A percentile compares a stretch with the other conserved stretches of the same genome.
These are phyloP conservation scores for Aspergillus viridinutans DNA, from an alignment of 2,329 filamentous ascomycete genomes.

Conservation along the genomic window DNA sequence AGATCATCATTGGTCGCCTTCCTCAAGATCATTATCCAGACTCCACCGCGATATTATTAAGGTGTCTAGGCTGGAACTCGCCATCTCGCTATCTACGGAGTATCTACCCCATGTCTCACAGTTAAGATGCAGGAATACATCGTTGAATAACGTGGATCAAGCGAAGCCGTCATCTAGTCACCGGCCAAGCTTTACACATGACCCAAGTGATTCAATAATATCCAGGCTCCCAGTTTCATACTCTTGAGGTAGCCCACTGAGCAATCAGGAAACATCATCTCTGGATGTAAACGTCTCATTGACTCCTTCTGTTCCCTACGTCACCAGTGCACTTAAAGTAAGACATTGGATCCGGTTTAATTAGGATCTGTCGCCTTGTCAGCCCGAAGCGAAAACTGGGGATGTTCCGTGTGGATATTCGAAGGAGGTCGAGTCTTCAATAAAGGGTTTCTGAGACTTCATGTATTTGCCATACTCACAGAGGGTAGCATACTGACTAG, in stretches of 20 bases:
- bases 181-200: neutral
- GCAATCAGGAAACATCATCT: neutral
- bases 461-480: too few species aligned
- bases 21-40: neutral
- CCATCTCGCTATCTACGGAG: neutral
- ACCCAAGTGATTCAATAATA: neutral
- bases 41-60: too few species aligned
- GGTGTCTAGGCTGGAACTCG: too few species aligned
- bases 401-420: neutral
- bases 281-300: neutral
- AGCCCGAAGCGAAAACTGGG: neutral
- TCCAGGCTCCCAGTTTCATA: neutral
- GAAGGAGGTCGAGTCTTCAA: neutral
- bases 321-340: neutral
- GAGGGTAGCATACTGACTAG: too few species aligned
- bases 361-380: neutral
- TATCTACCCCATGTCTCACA: neutral
- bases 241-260: neutral
- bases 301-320: neutral
- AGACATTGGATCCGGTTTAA: neutral
- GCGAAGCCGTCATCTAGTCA: neutral
- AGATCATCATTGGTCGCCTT: neutral
- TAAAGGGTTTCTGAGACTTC: neutral
- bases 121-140: neutral
- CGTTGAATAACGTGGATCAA: neutral